phyloP scores from a whole-genome alignment of 495 filamentous ascomycete species.

The Penicillium bialowiezense region DNA sequence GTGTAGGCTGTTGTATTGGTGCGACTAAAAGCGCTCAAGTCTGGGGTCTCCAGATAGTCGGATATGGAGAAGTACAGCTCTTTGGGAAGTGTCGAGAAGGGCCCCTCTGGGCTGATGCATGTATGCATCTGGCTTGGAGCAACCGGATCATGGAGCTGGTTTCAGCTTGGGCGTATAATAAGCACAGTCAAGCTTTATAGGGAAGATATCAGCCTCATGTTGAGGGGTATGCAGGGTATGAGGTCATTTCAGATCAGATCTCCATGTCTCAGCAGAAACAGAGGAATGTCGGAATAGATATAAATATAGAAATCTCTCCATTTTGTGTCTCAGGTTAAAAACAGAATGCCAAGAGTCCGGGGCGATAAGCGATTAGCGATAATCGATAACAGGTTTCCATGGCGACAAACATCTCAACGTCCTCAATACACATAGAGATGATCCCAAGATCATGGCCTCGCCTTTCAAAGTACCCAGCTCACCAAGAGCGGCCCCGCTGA shows the following conservation, averaged over 20 bases:
- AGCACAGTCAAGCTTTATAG: neutral
- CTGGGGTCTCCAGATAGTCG: conserved; percentile 3
- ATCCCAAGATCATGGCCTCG: neutral
- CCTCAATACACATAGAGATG: neutral
- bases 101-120: conserved; percentile 1
- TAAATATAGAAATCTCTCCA: neutral
- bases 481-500: conserved; percentile 33
- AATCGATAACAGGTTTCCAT: conserved; percentile 6
- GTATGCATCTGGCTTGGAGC: neutral
- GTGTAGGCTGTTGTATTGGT: conserved; percentile 7
- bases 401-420: neutral
- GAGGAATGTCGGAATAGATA: no score
- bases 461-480: conserved; percentile 19
- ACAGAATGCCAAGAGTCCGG: conserved; percentile 6
- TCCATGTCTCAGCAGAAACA: neutral
- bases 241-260: neutral
- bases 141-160: neutral
- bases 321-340: conserved; percentile 2
- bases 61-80: conserved; percentile 18
- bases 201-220: no score
- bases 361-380: conserved; percentile 11
- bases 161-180: neutral
- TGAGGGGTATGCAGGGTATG: neutral
- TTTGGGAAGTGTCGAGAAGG: conserved; percentile 7
- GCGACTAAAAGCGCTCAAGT: conserved; percentile 16